Base-by-base conservation (phyloP, 345 rosid genomes). In the Excoecaria agallocha region DNA sequence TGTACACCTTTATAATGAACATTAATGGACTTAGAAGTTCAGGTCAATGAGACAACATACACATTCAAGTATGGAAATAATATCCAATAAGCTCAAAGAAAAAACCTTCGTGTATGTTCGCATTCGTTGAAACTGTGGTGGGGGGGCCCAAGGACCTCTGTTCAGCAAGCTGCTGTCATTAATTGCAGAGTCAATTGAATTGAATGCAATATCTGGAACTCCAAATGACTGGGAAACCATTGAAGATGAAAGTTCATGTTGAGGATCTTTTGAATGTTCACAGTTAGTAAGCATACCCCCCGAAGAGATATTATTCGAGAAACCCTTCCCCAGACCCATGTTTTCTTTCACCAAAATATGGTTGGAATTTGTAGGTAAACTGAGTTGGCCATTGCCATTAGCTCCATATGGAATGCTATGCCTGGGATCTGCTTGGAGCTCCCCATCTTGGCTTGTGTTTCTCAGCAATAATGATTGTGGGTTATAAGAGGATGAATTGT, bases 171-270 rank as follows among this genome's bases (percentile, higher is more conserved):
- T 76, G 67, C 61, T 82, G 66, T 86, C 88, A 74, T 81, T 83
- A 65, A 89, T 75, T 30, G 86, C 67, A 46, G 90, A 84, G 74
- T 89, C 93, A 58, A 87, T 87, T 57, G 89, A 80, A 68, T 85
- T 85, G 70, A 84, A 89, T 57, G 85, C 61, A 84, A 86, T 74
- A 70, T 86, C 91, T 1, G 87, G 82, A 65, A 91, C 88, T 56
- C 88, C 91, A 78, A 86, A 89, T 72, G 93, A 79, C 72, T 89
- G 90, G 24, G 96, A 83, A 78, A 87, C 89, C 76, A 90, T 84
- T 51, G 90, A 85, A 11, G 89, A 88, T 13, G 92, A 87, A 59
- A 86, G 85, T 59, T 86, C 93, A 71, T 75, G 88, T 72, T 83
- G 93, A 72, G 82, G 69, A 74, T 89, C 90, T 69, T 87, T 85